A percentile compares a stretch with the other conserved stretches of the same genome.
Conservation (phyloP, 306 rosid genomes). For the Senna siamea region DNA sequence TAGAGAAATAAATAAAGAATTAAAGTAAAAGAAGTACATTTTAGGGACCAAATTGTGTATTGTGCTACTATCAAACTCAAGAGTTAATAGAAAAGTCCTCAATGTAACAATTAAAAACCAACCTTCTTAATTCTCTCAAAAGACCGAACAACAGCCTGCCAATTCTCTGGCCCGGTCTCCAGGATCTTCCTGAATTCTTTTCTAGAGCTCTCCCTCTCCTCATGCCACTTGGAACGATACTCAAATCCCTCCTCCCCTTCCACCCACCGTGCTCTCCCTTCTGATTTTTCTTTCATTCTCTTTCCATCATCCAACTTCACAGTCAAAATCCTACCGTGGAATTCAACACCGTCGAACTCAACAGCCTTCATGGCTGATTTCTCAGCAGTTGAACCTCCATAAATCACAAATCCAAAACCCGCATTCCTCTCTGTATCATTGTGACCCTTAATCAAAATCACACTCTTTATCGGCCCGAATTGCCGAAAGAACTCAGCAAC, state of each 20-base stretch:
- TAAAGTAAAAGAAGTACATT: too few relatives aligned
- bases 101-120: conserved; percentile 12
- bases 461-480: conserved; percentile 74
- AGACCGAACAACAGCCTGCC: conserved; percentile 83
- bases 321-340: conserved; percentile 79
- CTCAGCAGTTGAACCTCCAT: conserved; percentile 52
- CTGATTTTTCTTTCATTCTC: conserved; percentile 62
- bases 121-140: conserved; percentile 85
- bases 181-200: conserved; percentile 61
- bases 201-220: conserved; percentile 73
- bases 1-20: too few relatives aligned
- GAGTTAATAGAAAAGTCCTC: background rate
- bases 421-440: conserved; percentile 61
- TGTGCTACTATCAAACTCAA: background rate
- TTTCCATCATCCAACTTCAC: conserved; percentile 86
- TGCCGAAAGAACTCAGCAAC: conserved; percentile 80
- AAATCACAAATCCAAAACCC: conserved; percentile 80
- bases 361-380: conserved; percentile 79
- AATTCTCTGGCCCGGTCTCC: conserved; percentile 88
- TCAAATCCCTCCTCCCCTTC: conserved; percentile 57
- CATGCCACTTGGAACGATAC: conserved; percentile 76
- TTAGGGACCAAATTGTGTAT: too few relatives aligned
- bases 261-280: conserved; percentile 66
- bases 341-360: conserved; percentile 93
- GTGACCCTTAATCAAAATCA: conserved; percentile 77